These are phyloP conservation scores for Globisporangium parvum DNA, from an alignment of 352 stramenopile genomes.

Conservation along the genomic window DNA sequence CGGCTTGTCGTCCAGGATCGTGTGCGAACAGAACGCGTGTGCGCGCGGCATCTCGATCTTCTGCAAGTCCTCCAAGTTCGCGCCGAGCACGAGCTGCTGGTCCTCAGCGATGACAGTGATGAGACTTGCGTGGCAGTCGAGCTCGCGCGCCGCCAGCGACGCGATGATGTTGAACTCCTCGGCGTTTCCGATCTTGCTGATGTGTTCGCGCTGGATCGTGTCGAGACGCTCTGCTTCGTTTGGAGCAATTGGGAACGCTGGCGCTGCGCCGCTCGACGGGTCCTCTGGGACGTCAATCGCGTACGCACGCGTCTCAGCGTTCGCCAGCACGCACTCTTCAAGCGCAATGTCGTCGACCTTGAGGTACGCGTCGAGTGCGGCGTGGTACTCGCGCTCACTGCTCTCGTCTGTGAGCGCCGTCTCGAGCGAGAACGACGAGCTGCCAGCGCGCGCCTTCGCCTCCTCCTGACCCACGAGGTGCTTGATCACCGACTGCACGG, in stretches of 20 bases:
- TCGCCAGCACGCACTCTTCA: slow-evolving; percentile 38
- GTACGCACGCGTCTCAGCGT: slow-evolving; percentile 40
- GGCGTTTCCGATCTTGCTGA: slow-evolving; percentile 40
- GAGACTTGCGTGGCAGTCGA: slow-evolving; percentile 46
- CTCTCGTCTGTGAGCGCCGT: slow-evolving; percentile 5
- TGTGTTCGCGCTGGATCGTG: slow-evolving; percentile 34
- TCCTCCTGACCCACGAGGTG: slow-evolving; percentile 43
- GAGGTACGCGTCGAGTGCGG: slow-evolving; percentile 7
- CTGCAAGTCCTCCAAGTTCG: slow-evolving; percentile 21
- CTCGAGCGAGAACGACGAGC: slow-evolving; percentile 2
- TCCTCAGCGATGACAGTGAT: slow-evolving; percentile 58
- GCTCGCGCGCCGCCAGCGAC: slow-evolving; percentile 45
- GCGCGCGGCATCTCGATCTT: slow-evolving; percentile 14
- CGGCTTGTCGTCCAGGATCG: slow-evolving; percentile 51
- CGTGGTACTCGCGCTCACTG: slow-evolving; percentile 12
- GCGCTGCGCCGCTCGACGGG: slow-evolving; percentile 12
- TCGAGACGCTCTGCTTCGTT: slow-evolving; percentile 47
- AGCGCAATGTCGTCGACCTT: slow-evolving; percentile 15
- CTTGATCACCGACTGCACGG: slow-evolving; percentile 56
- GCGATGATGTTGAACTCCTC: slow-evolving; percentile 76
- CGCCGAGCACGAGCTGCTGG: slow-evolving; percentile 42
- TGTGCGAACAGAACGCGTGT: slow-evolving; percentile 48
- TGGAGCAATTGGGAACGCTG: slow-evolving; percentile 24
- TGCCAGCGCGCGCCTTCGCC: slow-evolving; percentile 5
- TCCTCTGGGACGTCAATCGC: slow-evolving; percentile 29